Conservation (phyloP, 2,329 filamentous ascomycete species). For the Colletotrichum agaves region DNA sequence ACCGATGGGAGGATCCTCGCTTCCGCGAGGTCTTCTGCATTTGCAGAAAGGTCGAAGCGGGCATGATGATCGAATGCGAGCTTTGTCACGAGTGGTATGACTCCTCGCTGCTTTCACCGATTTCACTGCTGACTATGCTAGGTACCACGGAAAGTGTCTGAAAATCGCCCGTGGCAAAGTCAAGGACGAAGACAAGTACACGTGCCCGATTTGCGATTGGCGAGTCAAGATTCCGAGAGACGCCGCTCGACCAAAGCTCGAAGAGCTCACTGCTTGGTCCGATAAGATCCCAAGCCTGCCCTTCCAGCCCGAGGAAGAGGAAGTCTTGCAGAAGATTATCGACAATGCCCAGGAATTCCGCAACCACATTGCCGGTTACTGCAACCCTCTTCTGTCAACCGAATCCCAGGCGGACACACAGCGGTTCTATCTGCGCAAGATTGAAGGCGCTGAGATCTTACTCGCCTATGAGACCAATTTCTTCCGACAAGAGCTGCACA, state of each 20-base stretch:
- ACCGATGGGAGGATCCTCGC: constrained; percentile 70
- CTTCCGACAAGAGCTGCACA: constrained; percentile 94
- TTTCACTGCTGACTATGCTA: constrained; percentile 46
- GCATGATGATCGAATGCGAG: constrained; percentile 99
- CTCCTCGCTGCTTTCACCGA: constrained; percentile 16
- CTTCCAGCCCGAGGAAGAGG: constrained; percentile 96
- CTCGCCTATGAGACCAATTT: constrained; percentile 96
- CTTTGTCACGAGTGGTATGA: constrained; percentile 95
- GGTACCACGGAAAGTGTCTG: constrained; percentile 97
- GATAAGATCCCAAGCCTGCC: constrained; percentile 84
- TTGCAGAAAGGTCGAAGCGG: constrained; percentile 90
- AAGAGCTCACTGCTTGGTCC: constrained; percentile 86
- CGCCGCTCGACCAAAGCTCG: constrained; percentile 92
- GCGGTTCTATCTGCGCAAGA: constrained; percentile 95
- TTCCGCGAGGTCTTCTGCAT: constrained; percentile 93
- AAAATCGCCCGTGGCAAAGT: constrained; percentile 98
- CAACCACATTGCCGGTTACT: constrained; percentile 81
- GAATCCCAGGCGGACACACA: constrained; percentile 89
- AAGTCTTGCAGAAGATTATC: constrained; percentile 86
- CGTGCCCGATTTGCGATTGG: constrained; percentile 97
- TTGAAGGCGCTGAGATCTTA: constrained; percentile 95
- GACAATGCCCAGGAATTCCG: constrained; percentile 86
- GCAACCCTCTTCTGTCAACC: constrained; percentile 83
- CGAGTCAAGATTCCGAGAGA: constrained; percentile 96
- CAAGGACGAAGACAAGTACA: constrained; percentile 98